phyloP scores from a whole-genome alignment of 306 rosid genomes.

The Corylus avellana region DNA sequence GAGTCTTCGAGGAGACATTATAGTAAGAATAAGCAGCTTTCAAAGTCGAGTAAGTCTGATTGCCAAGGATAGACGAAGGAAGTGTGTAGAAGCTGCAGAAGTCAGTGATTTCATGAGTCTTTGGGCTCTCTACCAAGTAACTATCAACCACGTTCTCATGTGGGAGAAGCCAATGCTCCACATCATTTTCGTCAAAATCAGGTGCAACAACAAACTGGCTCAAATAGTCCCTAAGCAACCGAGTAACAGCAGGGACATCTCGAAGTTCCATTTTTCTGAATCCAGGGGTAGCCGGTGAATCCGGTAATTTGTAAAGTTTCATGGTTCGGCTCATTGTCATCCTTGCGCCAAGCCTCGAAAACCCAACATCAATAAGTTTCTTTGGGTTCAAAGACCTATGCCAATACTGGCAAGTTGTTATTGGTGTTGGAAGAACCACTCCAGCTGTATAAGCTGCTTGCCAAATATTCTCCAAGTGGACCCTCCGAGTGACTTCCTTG shows the following conservation, averaged over 20 bases:
- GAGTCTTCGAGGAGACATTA: conserved; percentile 69
- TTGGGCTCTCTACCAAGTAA: conserved; percentile 76
- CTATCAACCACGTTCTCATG: conserved; percentile 73
- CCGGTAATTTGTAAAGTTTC: conserved; percentile 74
- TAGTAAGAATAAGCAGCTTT: conserved; percentile 88
- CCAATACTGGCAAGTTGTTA: conserved; percentile 80
- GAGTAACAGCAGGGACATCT: conserved; percentile 79
- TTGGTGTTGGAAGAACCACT: conserved; percentile 77
- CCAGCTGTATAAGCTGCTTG: conserved; percentile 95
- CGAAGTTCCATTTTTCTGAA: conserved; percentile 75
- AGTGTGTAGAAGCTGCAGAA: conserved; percentile 82
- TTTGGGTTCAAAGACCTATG: conserved; percentile 83
- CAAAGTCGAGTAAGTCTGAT: conserved; percentile 63
- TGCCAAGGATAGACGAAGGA: conserved; percentile 84
- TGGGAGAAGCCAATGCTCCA: conserved; percentile 89
- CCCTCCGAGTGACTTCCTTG: conserved; percentile 85
- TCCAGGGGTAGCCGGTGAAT: conserved; percentile 58
- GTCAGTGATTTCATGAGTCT: conserved; percentile 64
- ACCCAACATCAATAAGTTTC: conserved; percentile 89
- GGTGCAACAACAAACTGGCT: conserved; percentile 74
- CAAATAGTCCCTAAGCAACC: conserved; percentile 67
- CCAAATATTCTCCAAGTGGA: conserved; percentile 81
- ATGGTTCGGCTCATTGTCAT: conserved; percentile 89
- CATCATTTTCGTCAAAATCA: conserved; percentile 72
- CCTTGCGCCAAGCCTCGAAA: conserved; percentile 85